phyloP scores from a whole-genome alignment of 495 filamentous ascomycete genomes.

The Acidomyces sp. region DNA sequence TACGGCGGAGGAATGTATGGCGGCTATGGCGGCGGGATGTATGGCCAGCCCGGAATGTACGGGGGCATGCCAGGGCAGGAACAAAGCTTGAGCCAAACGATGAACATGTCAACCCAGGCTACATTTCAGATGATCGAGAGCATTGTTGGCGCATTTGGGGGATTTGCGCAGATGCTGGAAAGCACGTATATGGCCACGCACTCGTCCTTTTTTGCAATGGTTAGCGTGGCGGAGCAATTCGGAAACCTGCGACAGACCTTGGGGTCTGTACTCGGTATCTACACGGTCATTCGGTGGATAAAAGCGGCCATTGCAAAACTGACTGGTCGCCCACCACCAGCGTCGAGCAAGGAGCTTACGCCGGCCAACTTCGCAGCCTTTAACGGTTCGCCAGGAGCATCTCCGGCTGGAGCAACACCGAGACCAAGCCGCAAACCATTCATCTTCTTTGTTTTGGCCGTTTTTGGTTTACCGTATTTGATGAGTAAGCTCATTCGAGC shows the following conservation, averaged over 20 bases:
- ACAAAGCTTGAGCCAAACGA: slow-evolving; percentile 79
- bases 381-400: slow-evolving; percentile 37
- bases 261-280: slow-evolving; percentile 87
- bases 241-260: slow-evolving; percentile 86
- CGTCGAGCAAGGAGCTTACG: slow-evolving; percentile 70
- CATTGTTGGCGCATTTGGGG: slow-evolving; percentile 94
- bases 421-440: slow-evolving; percentile 87
- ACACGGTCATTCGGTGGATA: slow-evolving; percentile 88
- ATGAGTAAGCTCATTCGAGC: slow-evolving; percentile 88
- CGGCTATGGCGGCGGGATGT: slow-evolving; percentile 26
- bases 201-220: slow-evolving; percentile 97
- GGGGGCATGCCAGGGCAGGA: slow-evolving; percentile 60
- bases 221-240: slow-evolving; percentile 95
- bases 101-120: slow-evolving; percentile 84
- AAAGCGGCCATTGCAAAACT: slow-evolving; percentile 81
- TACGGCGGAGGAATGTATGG: slow-evolving; percentile 30
- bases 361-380: slow-evolving; percentile 83
- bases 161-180: slow-evolving; percentile 98
- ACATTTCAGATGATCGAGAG: slow-evolving; percentile 99
- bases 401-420: slow-evolving; percentile 36
- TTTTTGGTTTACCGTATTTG: slow-evolving; percentile 88
- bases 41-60: slow-evolving; percentile 41
- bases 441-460: slow-evolving; percentile 85
- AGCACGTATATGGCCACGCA: slow-evolving; percentile 99
- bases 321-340: slow-evolving; percentile 85